phyloP scores from a whole-genome alignment of 1,139 yeast genomes.

The Lipomyces yarrowii region DNA sequence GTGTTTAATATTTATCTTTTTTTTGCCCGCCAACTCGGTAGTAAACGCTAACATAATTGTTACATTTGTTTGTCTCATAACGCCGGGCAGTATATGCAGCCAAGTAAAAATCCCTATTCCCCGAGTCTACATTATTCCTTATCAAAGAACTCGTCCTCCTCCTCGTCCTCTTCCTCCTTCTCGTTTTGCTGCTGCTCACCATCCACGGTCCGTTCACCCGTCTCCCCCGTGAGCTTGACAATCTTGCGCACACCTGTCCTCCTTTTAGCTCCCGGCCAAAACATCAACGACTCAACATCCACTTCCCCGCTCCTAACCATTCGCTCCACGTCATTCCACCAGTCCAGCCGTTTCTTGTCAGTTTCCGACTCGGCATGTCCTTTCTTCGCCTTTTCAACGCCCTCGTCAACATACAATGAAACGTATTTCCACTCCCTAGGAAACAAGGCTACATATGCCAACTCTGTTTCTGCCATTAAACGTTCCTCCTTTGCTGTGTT shows the following conservation, averaged over 20 bases:
- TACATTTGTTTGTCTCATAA: neutral
- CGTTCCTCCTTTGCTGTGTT: constrained; percentile 40
- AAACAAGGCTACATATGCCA: constrained; percentile 74
- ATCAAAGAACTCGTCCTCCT: constrained; percentile 33
- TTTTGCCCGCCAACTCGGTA: neutral
- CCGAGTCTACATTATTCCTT: neutral
- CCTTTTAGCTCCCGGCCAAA: constrained; percentile 13
- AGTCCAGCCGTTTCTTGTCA: constrained; percentile 33
- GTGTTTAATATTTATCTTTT: neutral
- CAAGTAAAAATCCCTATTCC: neutral
- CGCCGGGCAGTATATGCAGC: neutral
- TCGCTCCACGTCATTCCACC: constrained; percentile 34
- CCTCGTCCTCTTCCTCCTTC: constrained; percentile 10
- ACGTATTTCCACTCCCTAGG: constrained; percentile 83
- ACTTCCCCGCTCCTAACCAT: constrained; percentile 35
- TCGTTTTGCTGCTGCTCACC: neutral
- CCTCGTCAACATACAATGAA: constrained; percentile 62
- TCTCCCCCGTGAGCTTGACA: constrained; percentile 9
- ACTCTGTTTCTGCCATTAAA: constrained; percentile 65
- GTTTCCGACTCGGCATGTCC: constrained; percentile 22
- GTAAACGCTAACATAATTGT: neutral
- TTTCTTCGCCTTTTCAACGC: constrained; percentile 34
- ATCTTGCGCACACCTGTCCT: constrained; percentile 1
- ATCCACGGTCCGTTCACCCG: constrained; percentile 10
- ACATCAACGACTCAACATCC: constrained; percentile 21